Percentiles rank a stretch among this genome's conserved stretches.
Conservation (phyloP, 768 basidiomycete species). For the Strobilomyces confusus region DNA sequence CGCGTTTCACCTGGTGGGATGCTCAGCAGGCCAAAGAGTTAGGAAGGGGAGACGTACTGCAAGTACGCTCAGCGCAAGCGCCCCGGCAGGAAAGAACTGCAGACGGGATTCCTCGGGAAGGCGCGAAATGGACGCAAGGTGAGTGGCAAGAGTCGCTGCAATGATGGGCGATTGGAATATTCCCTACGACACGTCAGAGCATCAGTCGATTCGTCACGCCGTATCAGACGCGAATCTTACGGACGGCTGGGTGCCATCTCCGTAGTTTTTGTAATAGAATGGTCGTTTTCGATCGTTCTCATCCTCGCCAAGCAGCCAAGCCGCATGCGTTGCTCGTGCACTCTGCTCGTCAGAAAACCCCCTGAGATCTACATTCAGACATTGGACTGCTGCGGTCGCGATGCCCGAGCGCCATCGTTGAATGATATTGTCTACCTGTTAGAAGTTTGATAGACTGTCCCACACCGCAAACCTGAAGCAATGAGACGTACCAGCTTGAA, state of each 20-base stretch:
- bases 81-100: not conserved
- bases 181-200: not conserved
- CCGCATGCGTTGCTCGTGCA: not conserved
- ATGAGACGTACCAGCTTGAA: not conserved
- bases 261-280: not conserved
- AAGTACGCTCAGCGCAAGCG: not conserved
- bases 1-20: not conserved
- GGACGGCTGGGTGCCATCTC: not conserved
- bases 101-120: not conserved
- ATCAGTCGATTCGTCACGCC: not conserved
- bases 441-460: not conserved
- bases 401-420: not conserved
- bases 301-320: not conserved
- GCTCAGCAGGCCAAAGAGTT: not conserved
- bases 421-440: not conserved
- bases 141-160: not conserved
- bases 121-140: not conserved
- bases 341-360: not conserved
- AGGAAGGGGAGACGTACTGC: not conserved
- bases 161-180: conserved; percentile 2
- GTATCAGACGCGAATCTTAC: not conserved
- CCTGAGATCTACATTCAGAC: not conserved
- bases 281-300: conserved; percentile 3
- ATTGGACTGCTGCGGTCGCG: not conserved
- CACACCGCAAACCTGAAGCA: not conserved